phyloP scores from a whole-genome alignment of 2,329 filamentous ascomycete genomes.

The Alternaria sp. region DNA sequence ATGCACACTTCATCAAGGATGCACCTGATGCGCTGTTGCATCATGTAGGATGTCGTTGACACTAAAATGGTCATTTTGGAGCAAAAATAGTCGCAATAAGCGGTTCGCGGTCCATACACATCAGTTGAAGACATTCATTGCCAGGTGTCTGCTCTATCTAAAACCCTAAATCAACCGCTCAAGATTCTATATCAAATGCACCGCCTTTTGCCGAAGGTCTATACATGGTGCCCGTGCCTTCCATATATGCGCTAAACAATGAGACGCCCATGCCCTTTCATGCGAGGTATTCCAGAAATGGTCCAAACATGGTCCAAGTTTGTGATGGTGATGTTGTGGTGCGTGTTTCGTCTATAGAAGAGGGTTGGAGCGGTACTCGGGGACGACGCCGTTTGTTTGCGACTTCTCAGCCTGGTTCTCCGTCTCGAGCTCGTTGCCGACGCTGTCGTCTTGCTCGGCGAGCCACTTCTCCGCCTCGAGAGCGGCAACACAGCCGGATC shows the following conservation, averaged over 20 bases:
- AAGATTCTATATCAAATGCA: slow-evolving; percentile 31
- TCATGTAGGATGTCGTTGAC: slow-evolving; percentile 14
- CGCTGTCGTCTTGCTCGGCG: slow-evolving; percentile 71
- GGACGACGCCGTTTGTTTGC: slow-evolving; percentile 60
- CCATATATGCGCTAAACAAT: slow-evolving; percentile 13
- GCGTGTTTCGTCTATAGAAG: slow-evolving; percentile 55
- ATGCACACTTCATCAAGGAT: slow-evolving; percentile 6
- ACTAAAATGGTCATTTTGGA: not conserved
- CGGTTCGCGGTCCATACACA: not conserved
- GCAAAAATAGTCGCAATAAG: not conserved
- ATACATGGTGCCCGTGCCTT: slow-evolving; percentile 11
- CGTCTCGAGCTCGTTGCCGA: slow-evolving; percentile 54
- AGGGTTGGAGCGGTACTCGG: slow-evolving; percentile 69
- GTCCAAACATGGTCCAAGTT: slow-evolving; percentile 2
- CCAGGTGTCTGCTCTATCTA: slow-evolving; percentile 15
- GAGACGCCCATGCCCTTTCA: slow-evolving; percentile 17
- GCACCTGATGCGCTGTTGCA: slow-evolving; percentile 24
- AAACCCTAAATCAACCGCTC: slow-evolving; percentile 8
- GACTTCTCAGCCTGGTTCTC: slow-evolving; percentile 59
- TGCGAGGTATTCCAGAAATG: slow-evolving; percentile 13
- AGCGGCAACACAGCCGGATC: slow-evolving; percentile 92
- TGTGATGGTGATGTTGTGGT: not conserved
- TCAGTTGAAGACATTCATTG: slow-evolving; percentile 8
- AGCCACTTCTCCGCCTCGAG: slow-evolving; percentile 96
- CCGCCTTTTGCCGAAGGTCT: slow-evolving; percentile 14